Evolutionary conservation across 106 monocot genomes (phyloP).

Genomic region (Apostasia ramifera): DNA sequence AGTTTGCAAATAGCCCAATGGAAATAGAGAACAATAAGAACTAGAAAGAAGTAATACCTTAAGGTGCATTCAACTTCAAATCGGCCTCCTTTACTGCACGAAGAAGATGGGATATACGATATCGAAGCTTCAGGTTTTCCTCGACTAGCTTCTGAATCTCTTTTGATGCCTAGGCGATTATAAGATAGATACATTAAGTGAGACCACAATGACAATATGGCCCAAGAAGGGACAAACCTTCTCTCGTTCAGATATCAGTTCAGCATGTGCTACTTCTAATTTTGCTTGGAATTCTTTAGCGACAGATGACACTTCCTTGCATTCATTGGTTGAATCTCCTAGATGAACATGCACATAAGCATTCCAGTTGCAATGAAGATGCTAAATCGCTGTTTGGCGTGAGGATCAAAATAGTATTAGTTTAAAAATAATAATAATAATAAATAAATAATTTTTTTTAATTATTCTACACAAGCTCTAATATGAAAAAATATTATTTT

Average conservation of each 20-base stretch:
- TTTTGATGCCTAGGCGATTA: constrained; percentile 34
- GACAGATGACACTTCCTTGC: constrained; percentile 26
- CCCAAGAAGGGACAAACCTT: constrained; percentile 20
- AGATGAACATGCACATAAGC: neutral
- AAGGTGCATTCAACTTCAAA: constrained; percentile 13
- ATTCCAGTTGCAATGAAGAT: neutral
- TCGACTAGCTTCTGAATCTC: constrained; percentile 43
- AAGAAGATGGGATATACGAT: constrained; percentile 53
- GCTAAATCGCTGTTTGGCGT: no score
- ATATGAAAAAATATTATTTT: no score
- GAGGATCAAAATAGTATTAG: no score
- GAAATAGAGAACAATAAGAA: no score
- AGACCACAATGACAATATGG: neutral
- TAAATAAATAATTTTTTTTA: no score
- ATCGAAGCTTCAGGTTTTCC: constrained; percentile 60
- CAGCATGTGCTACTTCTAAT: constrained; percentile 38
- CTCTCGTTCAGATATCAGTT: constrained; percentile 38
- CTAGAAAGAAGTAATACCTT: neutral
- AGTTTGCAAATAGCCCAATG: no score
- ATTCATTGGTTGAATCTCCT: constrained; percentile 21
- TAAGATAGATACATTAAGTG: neutral
- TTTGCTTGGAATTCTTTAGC: constrained; percentile 45
- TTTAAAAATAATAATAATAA: no score
- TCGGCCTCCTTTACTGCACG: constrained; percentile 39
- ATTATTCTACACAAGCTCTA: no score